phyloP scores from a whole-genome alignment of 2,329 filamentous ascomycete species.

The Paecilomyces fulvus region DNA sequence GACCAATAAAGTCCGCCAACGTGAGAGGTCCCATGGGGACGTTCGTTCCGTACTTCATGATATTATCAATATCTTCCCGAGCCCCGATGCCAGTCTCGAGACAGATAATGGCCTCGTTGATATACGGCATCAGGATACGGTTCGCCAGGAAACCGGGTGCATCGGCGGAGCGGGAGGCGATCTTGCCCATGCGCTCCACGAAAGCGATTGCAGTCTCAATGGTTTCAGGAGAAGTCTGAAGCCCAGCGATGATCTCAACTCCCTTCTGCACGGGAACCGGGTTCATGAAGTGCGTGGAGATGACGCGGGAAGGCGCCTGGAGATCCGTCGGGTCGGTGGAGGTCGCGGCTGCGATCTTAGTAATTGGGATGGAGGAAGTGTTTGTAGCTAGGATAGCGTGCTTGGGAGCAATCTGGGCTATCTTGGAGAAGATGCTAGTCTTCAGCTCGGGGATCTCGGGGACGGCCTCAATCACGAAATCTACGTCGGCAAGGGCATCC shows the following conservation, averaged over 20 bases:
- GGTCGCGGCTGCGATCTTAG: constrained; percentile 83
- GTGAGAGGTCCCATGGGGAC: constrained; percentile 96
- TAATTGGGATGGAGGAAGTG: constrained; percentile 98
- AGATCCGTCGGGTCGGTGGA: constrained; percentile 70
- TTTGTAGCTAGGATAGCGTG: constrained; percentile 94
- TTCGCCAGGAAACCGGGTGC: constrained; percentile 93
- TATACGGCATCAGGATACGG: constrained; percentile 96
- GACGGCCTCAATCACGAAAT: constrained; percentile 97
- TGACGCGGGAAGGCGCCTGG: constrained; percentile 73
- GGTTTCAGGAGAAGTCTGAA: constrained; percentile 81
- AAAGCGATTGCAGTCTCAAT: constrained; percentile 76
- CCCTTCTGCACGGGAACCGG: constrained; percentile 94
- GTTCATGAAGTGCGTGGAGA: constrained; percentile 99
- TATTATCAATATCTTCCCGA: constrained; percentile 86
- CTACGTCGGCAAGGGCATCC: constrained; percentile 69
- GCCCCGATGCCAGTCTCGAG: constrained; percentile 85
- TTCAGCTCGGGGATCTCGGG: constrained; percentile 87
- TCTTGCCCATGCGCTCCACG: constrained; percentile 87
- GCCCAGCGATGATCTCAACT: constrained; percentile 90
- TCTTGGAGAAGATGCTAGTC: constrained; percentile 71
- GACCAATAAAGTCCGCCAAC: constrained; percentile 91
- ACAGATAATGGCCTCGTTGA: constrained; percentile 96
- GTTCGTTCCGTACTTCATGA: constrained; percentile 99
- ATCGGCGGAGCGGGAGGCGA: constrained; percentile 79
- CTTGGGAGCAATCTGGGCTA: constrained; percentile 71